Evolutionary conservation across 495 filamentous ascomycete species (phyloP).

Genomic region (Penicillium longicatenatum): DNA sequence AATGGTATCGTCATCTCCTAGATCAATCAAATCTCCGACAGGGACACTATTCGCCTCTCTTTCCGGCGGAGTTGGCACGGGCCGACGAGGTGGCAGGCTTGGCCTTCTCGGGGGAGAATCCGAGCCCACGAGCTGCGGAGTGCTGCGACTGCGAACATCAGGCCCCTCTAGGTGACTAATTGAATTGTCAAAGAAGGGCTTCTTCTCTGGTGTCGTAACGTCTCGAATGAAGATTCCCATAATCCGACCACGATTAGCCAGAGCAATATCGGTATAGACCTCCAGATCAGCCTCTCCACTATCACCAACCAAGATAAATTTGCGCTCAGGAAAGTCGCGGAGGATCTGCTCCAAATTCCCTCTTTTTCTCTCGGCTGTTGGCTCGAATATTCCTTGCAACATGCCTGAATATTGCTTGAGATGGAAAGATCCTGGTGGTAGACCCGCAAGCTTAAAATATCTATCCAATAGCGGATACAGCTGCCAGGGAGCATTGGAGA

Average conservation of each 20-base stretch:
- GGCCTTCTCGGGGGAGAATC: slow-evolving; percentile 35
- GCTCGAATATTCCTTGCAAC: slow-evolving; percentile 97
- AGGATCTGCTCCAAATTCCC: slow-evolving; percentile 81
- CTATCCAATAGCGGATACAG: slow-evolving; percentile 83
- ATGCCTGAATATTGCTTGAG: slow-evolving; percentile 94
- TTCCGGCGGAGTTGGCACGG: slow-evolving; percentile 19
- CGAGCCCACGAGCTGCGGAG: slow-evolving; percentile 31
- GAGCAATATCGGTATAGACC: slow-evolving; percentile 91
- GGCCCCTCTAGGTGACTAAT: slow-evolving; percentile 41
- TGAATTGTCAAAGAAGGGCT: slow-evolving; percentile 76
- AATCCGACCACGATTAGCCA: slow-evolving; percentile 79
- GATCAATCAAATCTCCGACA: slow-evolving; percentile 64
- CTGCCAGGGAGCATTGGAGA: slow-evolving; percentile 96
- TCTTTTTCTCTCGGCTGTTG: slow-evolving; percentile 92
- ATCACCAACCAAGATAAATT: slow-evolving; percentile 90
- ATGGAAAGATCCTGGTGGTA: slow-evolving; percentile 88
- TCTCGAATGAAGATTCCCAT: slow-evolving; percentile 91
- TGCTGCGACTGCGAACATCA: slow-evolving; percentile 28
- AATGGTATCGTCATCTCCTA: slow-evolving; percentile 53
- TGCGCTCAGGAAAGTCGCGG: slow-evolving; percentile 83
- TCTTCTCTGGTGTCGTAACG: slow-evolving; percentile 73
- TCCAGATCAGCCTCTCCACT: slow-evolving; percentile 96
- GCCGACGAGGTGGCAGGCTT: slow-evolving; percentile 39
- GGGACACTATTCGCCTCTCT: slow-evolving; percentile 33
- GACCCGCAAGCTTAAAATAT: slow-evolving; percentile 76